These are phyloP conservation scores for Vitis hybrid DNA, from an alignment of 177 flowering plant genomes.

Conservation along the genomic window DNA sequence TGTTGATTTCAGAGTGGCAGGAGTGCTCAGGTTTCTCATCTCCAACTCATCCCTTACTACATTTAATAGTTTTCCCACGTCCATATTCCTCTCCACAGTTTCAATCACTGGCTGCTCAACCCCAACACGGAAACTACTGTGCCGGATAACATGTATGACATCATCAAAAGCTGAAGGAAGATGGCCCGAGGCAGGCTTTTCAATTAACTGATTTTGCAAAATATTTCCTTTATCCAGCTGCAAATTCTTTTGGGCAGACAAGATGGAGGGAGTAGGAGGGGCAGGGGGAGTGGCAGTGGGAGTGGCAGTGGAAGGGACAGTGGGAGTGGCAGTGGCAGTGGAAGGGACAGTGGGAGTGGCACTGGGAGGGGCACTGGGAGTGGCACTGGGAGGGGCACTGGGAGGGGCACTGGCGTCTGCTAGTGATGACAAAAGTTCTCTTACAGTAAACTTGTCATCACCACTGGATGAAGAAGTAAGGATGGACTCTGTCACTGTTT, in stretches of 20 bases:
- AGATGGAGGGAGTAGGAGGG: constrained; percentile 23
- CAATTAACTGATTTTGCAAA: constrained; percentile 32
- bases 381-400: constrained; percentile 10
- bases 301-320: no score
- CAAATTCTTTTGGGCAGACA: constrained; percentile 34
- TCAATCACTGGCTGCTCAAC: constrained; percentile 68
- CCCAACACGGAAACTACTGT: constrained; percentile 85
- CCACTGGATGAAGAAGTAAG: constrained; percentile 29
- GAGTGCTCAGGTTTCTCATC: constrained; percentile 31
- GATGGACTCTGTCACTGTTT: constrained; percentile 18
- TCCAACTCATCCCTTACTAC: constrained; percentile 71
- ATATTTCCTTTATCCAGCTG: constrained; percentile 34
- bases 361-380: constrained; percentile 9
- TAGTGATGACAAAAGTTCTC: constrained; percentile 50
- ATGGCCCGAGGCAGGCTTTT: constrained; percentile 40
- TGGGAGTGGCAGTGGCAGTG: no score
- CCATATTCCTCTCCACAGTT: constrained; percentile 57
- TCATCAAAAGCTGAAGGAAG: constrained; percentile 72
- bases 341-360: no score
- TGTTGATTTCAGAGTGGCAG: constrained; percentile 31
- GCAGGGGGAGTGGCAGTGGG: constrained; percentile 16
- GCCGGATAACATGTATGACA: constrained; percentile 85
- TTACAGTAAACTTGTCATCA: constrained; percentile 66
- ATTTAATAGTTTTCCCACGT: constrained; percentile 66
- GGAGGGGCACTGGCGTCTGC: constrained; percentile 26